phyloP scores from a whole-genome alignment of 257 asterid genomes.

The Solanum rostratum region DNA sequence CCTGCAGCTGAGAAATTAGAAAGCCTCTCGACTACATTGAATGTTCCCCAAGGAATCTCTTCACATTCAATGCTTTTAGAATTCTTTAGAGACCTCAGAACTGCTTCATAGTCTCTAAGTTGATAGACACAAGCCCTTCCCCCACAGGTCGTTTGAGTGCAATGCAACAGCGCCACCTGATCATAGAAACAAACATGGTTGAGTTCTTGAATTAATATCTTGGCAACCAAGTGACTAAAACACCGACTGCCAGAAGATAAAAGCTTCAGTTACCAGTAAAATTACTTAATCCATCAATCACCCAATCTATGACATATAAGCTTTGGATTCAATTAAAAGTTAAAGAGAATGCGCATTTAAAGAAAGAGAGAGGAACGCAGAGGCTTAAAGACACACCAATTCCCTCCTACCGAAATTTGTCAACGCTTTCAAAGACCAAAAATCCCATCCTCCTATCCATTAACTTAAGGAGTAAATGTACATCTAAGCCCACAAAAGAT shows the following conservation, averaged over 20 bases:
- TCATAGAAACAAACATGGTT: background rate
- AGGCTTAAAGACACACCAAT: background rate
- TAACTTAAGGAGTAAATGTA: background rate
- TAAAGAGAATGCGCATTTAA: background rate
- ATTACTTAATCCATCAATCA: background rate
- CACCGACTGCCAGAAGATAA: background rate
- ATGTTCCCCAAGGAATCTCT: slow-evolving; percentile 92
- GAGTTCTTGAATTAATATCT: background rate
- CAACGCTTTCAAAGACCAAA: background rate
- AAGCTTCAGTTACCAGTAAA: background rate
- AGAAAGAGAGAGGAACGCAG: background rate
- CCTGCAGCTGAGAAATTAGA: slow-evolving; percentile 43
- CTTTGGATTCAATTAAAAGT: background rate
- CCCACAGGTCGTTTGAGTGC: slow-evolving; percentile 72
- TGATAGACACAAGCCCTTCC: slow-evolving; percentile 60
- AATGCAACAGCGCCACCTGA: slow-evolving; percentile 61
- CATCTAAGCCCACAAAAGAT: background rate
- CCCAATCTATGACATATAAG: background rate
- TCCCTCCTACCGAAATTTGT: background rate
- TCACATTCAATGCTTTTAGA: slow-evolving; percentile 51
- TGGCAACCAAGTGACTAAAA: background rate
- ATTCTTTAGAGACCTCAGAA: slow-evolving; percentile 56
- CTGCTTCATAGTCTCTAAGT: slow-evolving; percentile 51
- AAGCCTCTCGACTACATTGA: slow-evolving; percentile 64
- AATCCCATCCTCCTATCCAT: background rate